These are phyloP conservation scores for Zygosaccharomyces bisporus DNA, from an alignment of 805 yeast species.

Conservation along the genomic window DNA sequence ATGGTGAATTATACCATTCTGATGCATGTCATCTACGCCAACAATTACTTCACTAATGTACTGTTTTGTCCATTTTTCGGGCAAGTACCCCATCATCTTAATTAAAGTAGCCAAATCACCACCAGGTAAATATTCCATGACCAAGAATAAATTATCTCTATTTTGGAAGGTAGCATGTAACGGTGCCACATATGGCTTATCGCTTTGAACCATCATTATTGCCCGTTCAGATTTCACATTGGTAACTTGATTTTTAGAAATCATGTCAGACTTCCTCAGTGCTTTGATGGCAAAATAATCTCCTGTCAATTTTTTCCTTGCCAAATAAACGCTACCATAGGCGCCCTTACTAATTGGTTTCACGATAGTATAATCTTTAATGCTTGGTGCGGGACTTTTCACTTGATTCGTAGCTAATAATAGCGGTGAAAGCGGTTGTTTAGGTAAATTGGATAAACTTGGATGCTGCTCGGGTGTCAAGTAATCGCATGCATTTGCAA, in stretches of 20 bases:
- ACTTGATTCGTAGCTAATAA: slow-evolving; percentile 60
- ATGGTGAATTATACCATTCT: slow-evolving; percentile 85
- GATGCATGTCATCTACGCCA: slow-evolving; percentile 86
- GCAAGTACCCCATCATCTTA: slow-evolving; percentile 75
- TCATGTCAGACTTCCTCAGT: slow-evolving; percentile 89
- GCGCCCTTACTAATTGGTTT: slow-evolving; percentile 97
- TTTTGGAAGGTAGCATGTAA: slow-evolving; percentile 86
- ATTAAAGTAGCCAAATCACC: slow-evolving; percentile 91
- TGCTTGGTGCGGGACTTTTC: slow-evolving; percentile 60
- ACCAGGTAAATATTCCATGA: slow-evolving; percentile 94
- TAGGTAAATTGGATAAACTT: slow-evolving; percentile 31
- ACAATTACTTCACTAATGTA: slow-evolving; percentile 87
- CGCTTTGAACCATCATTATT: slow-evolving; percentile 95
- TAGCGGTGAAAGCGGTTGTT: slow-evolving; percentile 77
- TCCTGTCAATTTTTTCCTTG: slow-evolving; percentile 79
- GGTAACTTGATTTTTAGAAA: slow-evolving; percentile 92
- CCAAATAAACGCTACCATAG: slow-evolving; percentile 89
- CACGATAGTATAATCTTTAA: slow-evolving; percentile 82
- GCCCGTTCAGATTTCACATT: slow-evolving; percentile 95
- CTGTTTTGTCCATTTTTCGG: slow-evolving; percentile 80
- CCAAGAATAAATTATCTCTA: slow-evolving; percentile 78
- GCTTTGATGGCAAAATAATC: slow-evolving; percentile 95
- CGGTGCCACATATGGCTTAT: slow-evolving; percentile 89
- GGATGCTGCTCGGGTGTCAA: slow-evolving; percentile 35
- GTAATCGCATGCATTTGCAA: slow-evolving; percentile 46